Base-by-base conservation (phyloP, 495 filamentous ascomycete species). In the Daldinia loculata region DNA sequence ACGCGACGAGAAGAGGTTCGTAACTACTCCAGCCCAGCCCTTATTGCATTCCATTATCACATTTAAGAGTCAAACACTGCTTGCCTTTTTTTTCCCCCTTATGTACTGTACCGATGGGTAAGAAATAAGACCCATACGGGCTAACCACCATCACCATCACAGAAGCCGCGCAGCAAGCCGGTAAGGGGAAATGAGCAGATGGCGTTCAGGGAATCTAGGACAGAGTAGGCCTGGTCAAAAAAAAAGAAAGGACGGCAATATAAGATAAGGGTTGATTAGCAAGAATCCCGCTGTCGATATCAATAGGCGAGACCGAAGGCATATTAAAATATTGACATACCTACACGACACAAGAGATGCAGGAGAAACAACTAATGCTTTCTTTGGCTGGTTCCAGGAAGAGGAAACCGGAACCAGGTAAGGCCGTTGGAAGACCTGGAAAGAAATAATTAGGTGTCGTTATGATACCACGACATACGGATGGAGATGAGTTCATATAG, bases 1-100 rank as follows among this genome's bases (percentile, higher is more conserved):
- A 99, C 88, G 94, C 94, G 24, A 97, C 94, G 57, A 88, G 94
- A 80, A 89, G 95, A 89, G 95, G 94, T 97, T 74, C 71, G 88
- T 84, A 55, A 8, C 15, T 12, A 0, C 43, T 1, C 27, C 6
- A 27, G 26, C 3, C 3, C 27, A 29, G 27, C 3, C 1, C 34
- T 36, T 14, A 36, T 6, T 36, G 4, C 30, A 32, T 32, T 32
- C 7, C 1, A 32, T 32, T 8, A 32, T 32, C 30, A 2, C 7
- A 32, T 32, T 32, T 2, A 32, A 32, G 1, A 32, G 30, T 32
- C 7, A 32, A 4, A 32, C 30, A 3, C 4, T 32, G 30, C 30
- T 32, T 32, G 30, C 7, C 30, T 32, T 9, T 9, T 9, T 9
- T 9, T 9, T 9, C 0, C 1, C 2, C 3, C 32, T 26, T 6